Conservation (phyloP, 805 yeast genomes). For the Wickerhamiella lipophila region DNA sequence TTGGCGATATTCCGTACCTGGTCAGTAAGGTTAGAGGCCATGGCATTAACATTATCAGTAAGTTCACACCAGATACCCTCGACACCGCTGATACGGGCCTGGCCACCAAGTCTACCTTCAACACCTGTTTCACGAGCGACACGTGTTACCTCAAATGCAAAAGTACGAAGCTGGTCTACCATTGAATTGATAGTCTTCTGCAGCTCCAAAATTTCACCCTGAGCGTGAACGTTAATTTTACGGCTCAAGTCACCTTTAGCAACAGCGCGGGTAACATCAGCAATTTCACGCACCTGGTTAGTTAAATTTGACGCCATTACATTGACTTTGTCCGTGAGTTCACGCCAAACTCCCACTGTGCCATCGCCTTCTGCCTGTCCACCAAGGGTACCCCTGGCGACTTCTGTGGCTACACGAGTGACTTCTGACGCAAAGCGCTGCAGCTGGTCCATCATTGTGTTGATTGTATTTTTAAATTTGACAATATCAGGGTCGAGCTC, state of each 20-base stretch:
- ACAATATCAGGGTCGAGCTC: conserved; percentile 70
- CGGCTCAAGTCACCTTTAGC: conserved; percentile 76
- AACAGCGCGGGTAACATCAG: conserved; percentile 80
- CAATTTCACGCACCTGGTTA: conserved; percentile 79
- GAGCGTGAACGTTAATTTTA: conserved; percentile 81
- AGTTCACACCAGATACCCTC: conserved; percentile 82
- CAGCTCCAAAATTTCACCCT: conserved; percentile 74
- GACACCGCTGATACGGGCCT: conserved; percentile 64
- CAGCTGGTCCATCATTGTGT: conserved; percentile 79
- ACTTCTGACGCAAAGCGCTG: conserved; percentile 73
- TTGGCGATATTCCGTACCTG: conserved; percentile 82
- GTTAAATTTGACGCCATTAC: conserved; percentile 84
- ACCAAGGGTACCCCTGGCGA: conserved; percentile 79
- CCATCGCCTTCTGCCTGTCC: conserved; percentile 79
- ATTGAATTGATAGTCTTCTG: conserved; percentile 79
- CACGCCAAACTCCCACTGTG: conserved; percentile 83
- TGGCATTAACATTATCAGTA: conserved; percentile 77
- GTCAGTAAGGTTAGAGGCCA: conserved; percentile 78
- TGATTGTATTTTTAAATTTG: conserved; percentile 68
- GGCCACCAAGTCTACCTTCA: conserved; percentile 80
- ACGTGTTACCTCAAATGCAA: conserved; percentile 75
- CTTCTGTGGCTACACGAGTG: conserved; percentile 77
- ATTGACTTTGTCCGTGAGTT: conserved; percentile 72
- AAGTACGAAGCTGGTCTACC: conserved; percentile 75
- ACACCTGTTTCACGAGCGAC: conserved; percentile 87